Evolutionary conservation across 139 green algal genomes (phyloP).

Genomic region (Microglena sp.): DNA sequence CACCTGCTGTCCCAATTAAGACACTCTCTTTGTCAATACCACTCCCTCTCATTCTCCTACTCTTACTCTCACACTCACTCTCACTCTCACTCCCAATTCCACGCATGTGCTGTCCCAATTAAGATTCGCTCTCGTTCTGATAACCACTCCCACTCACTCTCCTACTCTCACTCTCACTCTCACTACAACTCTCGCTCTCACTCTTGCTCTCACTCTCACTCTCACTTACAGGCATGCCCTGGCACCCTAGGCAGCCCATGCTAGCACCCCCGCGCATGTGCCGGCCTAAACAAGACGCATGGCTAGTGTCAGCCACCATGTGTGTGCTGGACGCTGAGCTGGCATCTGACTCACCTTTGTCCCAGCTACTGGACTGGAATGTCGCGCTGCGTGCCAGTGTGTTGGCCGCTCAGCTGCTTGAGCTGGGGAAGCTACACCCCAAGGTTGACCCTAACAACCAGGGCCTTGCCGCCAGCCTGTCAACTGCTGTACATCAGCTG

Average conservation of each 20-base stretch:
- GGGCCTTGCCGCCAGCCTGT: background rate
- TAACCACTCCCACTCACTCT: too few species aligned
- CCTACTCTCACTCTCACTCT: too few species aligned
- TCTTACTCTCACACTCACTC: too few species aligned
- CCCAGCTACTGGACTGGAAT: conserved; percentile 40
- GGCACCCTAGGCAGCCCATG: conserved; percentile 12
- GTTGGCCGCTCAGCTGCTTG: conserved; percentile 51
- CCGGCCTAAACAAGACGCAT: conserved; percentile 33
- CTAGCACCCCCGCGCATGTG: conserved; percentile 29
- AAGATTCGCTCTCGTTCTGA: too few species aligned
- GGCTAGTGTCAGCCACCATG: conserved; percentile 41
- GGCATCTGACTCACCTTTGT: conserved; percentile 12
- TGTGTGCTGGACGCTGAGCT: conserved; percentile 39
- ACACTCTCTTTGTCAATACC: too few species aligned
- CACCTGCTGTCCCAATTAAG: too few species aligned
- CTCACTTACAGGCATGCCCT: conserved; percentile 28
- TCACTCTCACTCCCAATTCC: too few species aligned
- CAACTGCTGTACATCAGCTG: conserved; percentile 4
- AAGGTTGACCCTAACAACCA: background rate
- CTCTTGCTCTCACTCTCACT: too few species aligned
- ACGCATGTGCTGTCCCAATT: too few species aligned
- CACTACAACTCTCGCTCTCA: too few species aligned
- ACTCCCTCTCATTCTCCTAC: too few species aligned
- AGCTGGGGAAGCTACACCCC: conserved; percentile 40
- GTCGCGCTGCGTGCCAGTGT: conserved; percentile 20